Conservation (phyloP, 345 rosid genomes). For the Salix viminalis region DNA sequence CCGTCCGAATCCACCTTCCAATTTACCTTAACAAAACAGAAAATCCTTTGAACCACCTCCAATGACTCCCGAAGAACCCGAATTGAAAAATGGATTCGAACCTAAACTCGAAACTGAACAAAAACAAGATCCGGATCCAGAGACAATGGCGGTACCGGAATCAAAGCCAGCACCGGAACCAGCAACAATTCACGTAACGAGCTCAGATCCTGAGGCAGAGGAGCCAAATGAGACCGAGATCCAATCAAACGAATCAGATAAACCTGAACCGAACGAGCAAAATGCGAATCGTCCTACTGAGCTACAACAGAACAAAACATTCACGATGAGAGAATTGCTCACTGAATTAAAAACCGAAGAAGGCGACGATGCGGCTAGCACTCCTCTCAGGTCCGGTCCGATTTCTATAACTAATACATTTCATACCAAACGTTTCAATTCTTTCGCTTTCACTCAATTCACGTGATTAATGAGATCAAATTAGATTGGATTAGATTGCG, state of each 20-base stretch:
- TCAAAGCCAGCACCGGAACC: constrained; percentile 15
- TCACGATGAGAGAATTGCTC: constrained; percentile 86
- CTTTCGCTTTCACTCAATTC: too few species aligned
- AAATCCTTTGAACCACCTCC: background rate
- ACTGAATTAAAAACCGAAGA: constrained; percentile 71
- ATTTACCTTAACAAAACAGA: background rate
- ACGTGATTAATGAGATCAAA: too few species aligned
- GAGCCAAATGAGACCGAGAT: constrained; percentile 29
- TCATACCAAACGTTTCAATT: too few species aligned
- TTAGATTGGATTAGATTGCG: too few species aligned
- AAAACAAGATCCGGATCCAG: constrained; percentile 9
- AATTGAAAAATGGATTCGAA: constrained; percentile 38
- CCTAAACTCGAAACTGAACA: constrained; percentile 27
- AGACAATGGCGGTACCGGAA: constrained; percentile 9
- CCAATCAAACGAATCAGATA: constrained; percentile 20
- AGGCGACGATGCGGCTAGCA: constrained; percentile 38
- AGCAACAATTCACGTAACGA: constrained; percentile 9
- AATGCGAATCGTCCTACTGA: constrained; percentile 30
- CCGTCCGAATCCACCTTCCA: background rate
- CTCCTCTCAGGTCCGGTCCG: constrained; percentile 58
- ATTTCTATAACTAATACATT: too few species aligned
- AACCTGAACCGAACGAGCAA: constrained; percentile 24
- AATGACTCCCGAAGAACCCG: constrained; percentile 51
- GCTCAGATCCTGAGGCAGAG: constrained; percentile 42
- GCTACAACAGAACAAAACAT: constrained; percentile 58